Conservation (phyloP, 2,329 filamentous ascomycete species). For the Dothideomycetes sp. region DNA sequence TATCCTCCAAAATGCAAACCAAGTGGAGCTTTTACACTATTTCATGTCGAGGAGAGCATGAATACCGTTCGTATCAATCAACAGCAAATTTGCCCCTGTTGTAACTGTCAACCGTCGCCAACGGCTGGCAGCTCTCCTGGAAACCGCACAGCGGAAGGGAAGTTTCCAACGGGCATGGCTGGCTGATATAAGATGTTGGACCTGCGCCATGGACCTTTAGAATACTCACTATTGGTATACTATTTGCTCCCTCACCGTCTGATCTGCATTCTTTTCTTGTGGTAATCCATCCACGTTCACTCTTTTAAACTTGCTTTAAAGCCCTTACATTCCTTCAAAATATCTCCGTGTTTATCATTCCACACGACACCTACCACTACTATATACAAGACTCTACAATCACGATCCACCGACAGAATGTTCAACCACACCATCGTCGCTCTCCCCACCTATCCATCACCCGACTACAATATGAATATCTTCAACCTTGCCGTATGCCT, state of each 20-base stretch:
- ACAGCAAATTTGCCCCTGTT: conserved; percentile 12
- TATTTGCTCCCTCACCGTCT: conserved; percentile 1
- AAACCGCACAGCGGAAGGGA: too few relatives aligned
- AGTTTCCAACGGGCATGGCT: conserved; percentile 6
- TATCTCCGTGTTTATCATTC: conserved; percentile 9
- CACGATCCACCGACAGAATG: not conserved
- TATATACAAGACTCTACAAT: not conserved
- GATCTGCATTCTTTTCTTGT: conserved; percentile 1
- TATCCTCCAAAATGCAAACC: not conserved
- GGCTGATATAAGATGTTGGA: conserved; percentile 13
- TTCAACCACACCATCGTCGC: conserved; percentile 8
- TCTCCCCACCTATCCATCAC: conserved; percentile 9
- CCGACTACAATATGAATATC: conserved; percentile 4
- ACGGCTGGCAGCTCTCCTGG: conserved; percentile 8
- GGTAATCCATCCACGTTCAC: not conserved
- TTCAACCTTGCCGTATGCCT: conserved; percentile 2
- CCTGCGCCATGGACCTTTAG: conserved; percentile 4
- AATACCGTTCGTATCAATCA: not conserved
- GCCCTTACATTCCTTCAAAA: conserved; percentile 8
- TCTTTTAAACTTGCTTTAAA: conserved; percentile 2
- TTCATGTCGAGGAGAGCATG: conserved; percentile 2
- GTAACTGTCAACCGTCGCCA: conserved; percentile 9
- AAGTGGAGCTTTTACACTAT: conserved; percentile 5
- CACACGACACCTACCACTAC: not conserved
- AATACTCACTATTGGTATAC: conserved; percentile 12